These are phyloP conservation scores for Syncephalis plumigaleata DNA, from an alignment of 371 early-diverging fungal species.

Conservation along the genomic window DNA sequence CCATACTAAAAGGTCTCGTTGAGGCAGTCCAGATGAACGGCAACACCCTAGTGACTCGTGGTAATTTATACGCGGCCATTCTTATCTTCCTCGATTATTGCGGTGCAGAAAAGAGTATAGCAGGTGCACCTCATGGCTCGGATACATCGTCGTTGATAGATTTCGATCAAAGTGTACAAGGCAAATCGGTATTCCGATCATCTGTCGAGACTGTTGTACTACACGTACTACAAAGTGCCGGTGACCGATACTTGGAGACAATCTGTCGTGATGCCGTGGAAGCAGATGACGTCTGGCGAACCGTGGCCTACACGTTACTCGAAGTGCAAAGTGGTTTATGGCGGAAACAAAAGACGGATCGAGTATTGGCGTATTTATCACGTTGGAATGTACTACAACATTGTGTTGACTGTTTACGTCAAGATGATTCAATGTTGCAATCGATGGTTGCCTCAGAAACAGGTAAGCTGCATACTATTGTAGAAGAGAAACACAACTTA, in stretches of 20 bases:
- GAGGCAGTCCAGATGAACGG: constrained; percentile 39
- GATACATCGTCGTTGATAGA: too few relatives aligned
- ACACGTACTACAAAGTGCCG: constrained; percentile 19
- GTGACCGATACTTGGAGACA: constrained; percentile 46
- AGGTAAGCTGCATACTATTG: constrained; percentile 13
- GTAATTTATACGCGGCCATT: constrained; percentile 66
- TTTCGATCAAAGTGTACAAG: too few relatives aligned
- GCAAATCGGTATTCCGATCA: too few relatives aligned
- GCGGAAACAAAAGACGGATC: constrained; percentile 22
- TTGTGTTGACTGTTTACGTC: constrained; percentile 37
- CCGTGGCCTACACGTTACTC: constrained; percentile 63
- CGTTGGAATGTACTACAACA: constrained; percentile 47
- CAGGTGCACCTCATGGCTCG: too few relatives aligned
- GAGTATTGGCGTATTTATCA: constrained; percentile 39
- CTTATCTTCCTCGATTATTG: constrained; percentile 47
- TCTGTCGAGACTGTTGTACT: constrained; percentile 10
- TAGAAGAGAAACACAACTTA: not conserved
- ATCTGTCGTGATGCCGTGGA: constrained; percentile 69
- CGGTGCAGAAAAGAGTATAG: not conserved
- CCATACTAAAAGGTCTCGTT: constrained; percentile 44
- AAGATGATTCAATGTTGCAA: constrained; percentile 47
- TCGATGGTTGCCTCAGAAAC: constrained; percentile 28
- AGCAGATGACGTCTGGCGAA: constrained; percentile 64
- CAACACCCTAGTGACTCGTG: constrained; percentile 43
- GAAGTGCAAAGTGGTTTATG: constrained; percentile 44